Evolutionary conservation across 768 basidiomycete genomes (phyloP).

Genomic region (Xanthoconium stramineum): DNA sequence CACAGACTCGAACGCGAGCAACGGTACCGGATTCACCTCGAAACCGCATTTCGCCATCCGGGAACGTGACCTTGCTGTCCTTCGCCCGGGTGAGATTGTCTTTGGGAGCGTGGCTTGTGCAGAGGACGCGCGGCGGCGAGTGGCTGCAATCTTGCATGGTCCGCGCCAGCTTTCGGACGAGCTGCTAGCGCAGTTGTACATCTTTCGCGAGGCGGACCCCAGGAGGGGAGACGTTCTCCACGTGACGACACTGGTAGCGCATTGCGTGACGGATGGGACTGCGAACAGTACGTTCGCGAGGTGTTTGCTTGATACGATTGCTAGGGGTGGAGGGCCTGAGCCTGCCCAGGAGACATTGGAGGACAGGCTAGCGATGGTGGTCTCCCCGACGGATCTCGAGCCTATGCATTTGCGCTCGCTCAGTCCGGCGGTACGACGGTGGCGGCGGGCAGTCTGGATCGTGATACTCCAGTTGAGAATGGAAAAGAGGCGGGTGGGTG

Average conservation of each 20-base stretch:
- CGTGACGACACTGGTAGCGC: conserved; percentile 42
- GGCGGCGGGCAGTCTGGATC: conserved; percentile 43
- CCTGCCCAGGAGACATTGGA: conserved; percentile 27
- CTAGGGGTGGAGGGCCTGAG: neutral
- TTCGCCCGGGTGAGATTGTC: conserved; percentile 38
- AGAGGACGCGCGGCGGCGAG: conserved; percentile 33
- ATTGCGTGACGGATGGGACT: conserved; percentile 50
- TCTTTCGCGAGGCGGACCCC: conserved; percentile 34
- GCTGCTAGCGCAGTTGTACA: conserved; percentile 39
- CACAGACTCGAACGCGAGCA: too few relatives aligned
- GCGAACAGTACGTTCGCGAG: conserved; percentile 41
- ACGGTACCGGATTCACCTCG: neutral
- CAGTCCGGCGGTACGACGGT: conserved; percentile 38
- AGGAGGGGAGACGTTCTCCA: conserved; percentile 39
- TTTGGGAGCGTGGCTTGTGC: conserved; percentile 32
- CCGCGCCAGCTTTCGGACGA: conserved; percentile 41
- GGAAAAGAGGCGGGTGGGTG: conserved; percentile 36
- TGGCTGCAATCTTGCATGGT: conserved; percentile 31
- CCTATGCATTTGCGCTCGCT: conserved; percentile 30
- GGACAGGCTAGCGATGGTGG: conserved; percentile 40
- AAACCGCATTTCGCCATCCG: conserved; percentile 39
- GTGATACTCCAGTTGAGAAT: conserved; percentile 35
- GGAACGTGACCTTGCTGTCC: conserved; percentile 33
- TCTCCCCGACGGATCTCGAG: conserved; percentile 36
- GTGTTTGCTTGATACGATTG: conserved; percentile 44